A percentile compares a stretch with the other conserved stretches of the same genome.
phyloP scores from a whole-genome alignment of 1,284 basidiomycete genomes.

The Mycosarcoma maydis region DNA sequence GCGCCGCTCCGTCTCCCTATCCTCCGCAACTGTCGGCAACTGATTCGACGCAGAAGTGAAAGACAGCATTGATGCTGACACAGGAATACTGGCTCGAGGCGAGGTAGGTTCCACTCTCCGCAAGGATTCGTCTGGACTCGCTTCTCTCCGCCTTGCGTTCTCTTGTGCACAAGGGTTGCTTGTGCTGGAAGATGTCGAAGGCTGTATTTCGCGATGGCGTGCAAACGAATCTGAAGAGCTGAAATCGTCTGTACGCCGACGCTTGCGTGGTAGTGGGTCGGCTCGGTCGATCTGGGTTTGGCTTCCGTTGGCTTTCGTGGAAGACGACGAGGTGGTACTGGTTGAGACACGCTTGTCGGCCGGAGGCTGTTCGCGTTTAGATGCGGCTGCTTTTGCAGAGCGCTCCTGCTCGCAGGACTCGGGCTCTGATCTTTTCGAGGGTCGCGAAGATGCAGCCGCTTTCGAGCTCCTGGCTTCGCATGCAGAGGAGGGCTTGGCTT shows the following conservation, averaged over 20 bases:
- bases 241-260: slow-evolving; percentile 36
- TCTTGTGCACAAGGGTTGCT: slow-evolving; percentile 3
- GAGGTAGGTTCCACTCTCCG: slow-evolving; percentile 3
- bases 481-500: slow-evolving; percentile 6
- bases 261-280: slow-evolving; percentile 23
- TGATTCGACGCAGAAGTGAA: slow-evolving; percentile 7
- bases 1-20: background rate
- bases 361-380: background rate
- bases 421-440: background rate
- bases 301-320: slow-evolving; percentile 4
- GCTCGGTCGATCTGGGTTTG: slow-evolving; percentile 4
- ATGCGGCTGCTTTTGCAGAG: background rate
- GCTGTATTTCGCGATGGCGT: background rate
- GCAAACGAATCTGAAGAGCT: background rate
- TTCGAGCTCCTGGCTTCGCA: background rate
- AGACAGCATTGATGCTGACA: slow-evolving; percentile 25
- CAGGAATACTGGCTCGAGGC: slow-evolving; percentile 5
- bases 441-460: background rate
- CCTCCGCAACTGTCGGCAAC: slow-evolving; percentile 16
- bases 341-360: background rate
- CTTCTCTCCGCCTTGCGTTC: background rate
- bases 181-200: background rate
- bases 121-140: slow-evolving; percentile 5
- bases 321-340: background rate
- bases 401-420: background rate